These are phyloP conservation scores for Cladosporium halotolerans DNA, from an alignment of 2,329 filamentous ascomycete genomes.

Conservation along the genomic window DNA sequence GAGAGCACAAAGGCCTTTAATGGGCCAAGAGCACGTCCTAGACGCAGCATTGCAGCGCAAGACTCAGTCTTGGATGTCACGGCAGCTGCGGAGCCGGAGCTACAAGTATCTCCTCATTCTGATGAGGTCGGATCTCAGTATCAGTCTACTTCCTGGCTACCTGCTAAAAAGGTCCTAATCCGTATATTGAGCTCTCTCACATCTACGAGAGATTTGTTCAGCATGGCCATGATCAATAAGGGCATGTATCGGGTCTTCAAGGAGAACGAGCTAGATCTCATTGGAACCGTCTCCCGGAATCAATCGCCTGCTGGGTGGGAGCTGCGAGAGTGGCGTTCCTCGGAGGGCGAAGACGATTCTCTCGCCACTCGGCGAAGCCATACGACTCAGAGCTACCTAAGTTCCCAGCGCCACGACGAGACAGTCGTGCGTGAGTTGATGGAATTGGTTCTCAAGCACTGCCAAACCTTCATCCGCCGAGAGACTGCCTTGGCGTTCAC, in stretches of 20 bases:
- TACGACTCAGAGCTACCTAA: constrained; percentile 47
- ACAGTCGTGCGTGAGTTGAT: constrained; percentile 53
- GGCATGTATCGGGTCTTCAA: constrained; percentile 55
- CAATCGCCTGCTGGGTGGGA: constrained; percentile 57
- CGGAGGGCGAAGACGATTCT: constrained; percentile 35
- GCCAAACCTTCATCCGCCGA: constrained; percentile 50
- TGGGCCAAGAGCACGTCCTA: not conserved
- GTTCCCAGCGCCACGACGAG: constrained; percentile 38
- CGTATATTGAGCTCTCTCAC: constrained; percentile 45
- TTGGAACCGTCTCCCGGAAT: constrained; percentile 46
- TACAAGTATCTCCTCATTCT: too few species aligned
- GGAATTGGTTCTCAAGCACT: constrained; percentile 49
- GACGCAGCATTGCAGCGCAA: too few species aligned
- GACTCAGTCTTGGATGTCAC: too few species aligned
- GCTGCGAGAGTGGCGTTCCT: constrained; percentile 51
- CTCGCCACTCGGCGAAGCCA: constrained; percentile 32
- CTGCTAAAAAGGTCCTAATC: constrained; percentile 46
- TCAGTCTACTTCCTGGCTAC: not conserved
- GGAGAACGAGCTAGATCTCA: constrained; percentile 48
- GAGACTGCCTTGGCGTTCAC: constrained; percentile 51
- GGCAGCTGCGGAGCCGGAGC: too few species aligned
- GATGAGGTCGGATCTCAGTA: too few species aligned
- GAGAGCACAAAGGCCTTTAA: not conserved
- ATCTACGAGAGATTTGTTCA: constrained; percentile 50
- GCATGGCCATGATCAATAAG: constrained; percentile 47